Conservation (phyloP, 495 filamentous ascomycete species). For the Lophium mytilinum region DNA sequence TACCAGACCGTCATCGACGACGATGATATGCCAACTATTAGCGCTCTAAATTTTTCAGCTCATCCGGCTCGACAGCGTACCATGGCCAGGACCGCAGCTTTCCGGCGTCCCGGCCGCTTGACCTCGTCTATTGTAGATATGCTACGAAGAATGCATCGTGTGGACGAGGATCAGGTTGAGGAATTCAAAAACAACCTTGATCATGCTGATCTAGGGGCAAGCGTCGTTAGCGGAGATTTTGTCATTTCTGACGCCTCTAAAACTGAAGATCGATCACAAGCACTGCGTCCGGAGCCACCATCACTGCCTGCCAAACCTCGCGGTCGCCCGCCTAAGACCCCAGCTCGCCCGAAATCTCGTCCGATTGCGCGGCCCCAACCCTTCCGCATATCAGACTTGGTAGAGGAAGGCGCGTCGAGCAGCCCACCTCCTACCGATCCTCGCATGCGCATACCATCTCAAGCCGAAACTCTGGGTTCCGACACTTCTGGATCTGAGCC, state of each 20-base stretch:
- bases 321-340: not conserved
- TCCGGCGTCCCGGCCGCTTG: constrained; percentile 9
- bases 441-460: constrained; percentile 14
- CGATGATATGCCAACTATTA: constrained; percentile 14
- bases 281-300: constrained; percentile 10
- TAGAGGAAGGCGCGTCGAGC: constrained; percentile 10
- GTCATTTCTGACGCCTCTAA: constrained; percentile 2
- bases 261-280: not conserved
- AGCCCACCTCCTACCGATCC: constrained; percentile 25
- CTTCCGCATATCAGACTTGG: constrained; percentile 11
- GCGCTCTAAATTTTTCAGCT: not conserved
- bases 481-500: constrained; percentile 7
- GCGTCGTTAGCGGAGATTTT: not conserved
- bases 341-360: not conserved
- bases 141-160: constrained; percentile 13
- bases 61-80: constrained; percentile 11
- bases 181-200: constrained; percentile 9
- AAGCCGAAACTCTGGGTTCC: constrained; percentile 19
- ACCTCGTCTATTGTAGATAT: constrained; percentile 6
- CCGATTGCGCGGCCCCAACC: not conserved
- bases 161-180: constrained; percentile 9
- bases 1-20: constrained; percentile 45
- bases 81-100: constrained; percentile 1
- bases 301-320: constrained; percentile 6
- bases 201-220: constrained; percentile 1